These are phyloP conservation scores for Xylariales sp. DNA, from an alignment of 2,329 filamentous ascomycete genomes.

Conservation along the genomic window DNA sequence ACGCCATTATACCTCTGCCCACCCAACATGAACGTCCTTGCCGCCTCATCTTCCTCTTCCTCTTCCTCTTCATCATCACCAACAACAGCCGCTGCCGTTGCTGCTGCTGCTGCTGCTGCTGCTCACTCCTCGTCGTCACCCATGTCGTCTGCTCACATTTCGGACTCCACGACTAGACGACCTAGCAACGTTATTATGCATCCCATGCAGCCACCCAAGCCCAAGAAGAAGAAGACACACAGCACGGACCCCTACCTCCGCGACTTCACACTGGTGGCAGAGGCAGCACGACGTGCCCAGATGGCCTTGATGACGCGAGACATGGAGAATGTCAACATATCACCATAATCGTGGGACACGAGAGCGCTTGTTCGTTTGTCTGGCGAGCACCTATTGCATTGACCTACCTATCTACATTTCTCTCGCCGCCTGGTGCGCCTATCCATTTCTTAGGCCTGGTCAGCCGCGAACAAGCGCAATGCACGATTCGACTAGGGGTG, in stretches of 20 bases:
- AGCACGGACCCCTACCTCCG: constrained; percentile 73
- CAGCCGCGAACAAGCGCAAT: constrained; percentile 20
- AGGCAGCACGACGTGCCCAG: constrained; percentile 92
- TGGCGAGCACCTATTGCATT: constrained; percentile 19
- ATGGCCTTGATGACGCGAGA: constrained; percentile 90
- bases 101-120: background rate
- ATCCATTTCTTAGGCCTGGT: constrained; percentile 19
- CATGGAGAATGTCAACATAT: constrained; percentile 77
- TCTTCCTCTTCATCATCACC: background rate
- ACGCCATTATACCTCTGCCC: constrained; percentile 35
- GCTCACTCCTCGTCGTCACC: constrained; percentile 32
- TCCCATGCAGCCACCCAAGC: constrained; percentile 45
- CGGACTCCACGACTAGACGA: constrained; percentile 36
- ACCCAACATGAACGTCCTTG: constrained; percentile 16
- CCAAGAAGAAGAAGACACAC: constrained; percentile 42
- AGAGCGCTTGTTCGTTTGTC: constrained; percentile 9
- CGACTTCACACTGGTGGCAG: constrained; percentile 87
- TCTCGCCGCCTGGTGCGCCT: constrained; percentile 9
- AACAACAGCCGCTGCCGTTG: too few relatives aligned
- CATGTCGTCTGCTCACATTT: constrained; percentile 28
- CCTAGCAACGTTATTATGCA: constrained; percentile 42
- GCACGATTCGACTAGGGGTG: constrained; percentile 31
- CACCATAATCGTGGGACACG: constrained; percentile 26
- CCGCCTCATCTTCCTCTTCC: constrained; percentile 17
- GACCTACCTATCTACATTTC: background rate